Conservation (phyloP, 805 yeast species). For the Candida pseudoglaebosa region DNA sequence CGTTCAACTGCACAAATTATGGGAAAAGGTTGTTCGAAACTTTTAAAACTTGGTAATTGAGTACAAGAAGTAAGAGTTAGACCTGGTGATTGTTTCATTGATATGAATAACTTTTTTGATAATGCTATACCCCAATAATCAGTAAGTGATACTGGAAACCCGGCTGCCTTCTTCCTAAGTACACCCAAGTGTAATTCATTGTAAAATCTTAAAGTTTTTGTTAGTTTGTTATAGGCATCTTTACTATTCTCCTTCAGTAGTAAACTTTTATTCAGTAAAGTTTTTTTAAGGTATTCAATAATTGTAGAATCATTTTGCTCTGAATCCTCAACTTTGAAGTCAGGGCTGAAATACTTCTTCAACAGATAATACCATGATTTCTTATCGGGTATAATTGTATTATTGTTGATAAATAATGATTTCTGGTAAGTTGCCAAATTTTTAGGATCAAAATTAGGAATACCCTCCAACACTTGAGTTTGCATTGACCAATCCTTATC, state of each 20-base stretch:
- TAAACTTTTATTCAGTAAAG: background rate
- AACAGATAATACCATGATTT: background rate
- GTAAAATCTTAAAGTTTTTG: constrained; percentile 42
- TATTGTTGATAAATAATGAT: too few species aligned
- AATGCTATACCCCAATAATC: constrained; percentile 70
- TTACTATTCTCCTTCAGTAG: background rate
- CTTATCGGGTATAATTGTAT: background rate
- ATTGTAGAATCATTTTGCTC: background rate
- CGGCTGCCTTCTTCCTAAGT: constrained; percentile 46
- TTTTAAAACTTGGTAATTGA: constrained; percentile 31
- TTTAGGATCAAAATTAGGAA: constrained; percentile 47
- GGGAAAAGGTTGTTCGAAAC: constrained; percentile 46
- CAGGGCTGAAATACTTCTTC: background rate
- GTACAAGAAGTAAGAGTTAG: constrained; percentile 38
- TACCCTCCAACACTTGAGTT: constrained; percentile 51
- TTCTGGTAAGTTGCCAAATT: background rate
- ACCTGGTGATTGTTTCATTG: constrained; percentile 28
- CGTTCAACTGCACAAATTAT: constrained; percentile 40
- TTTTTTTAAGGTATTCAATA: constrained; percentile 10
- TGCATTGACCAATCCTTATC: constrained; percentile 38
- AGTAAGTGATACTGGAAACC: constrained; percentile 55
- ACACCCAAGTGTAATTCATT: constrained; percentile 52
- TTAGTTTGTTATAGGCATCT: constrained; percentile 2
- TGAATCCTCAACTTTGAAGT: background rate
- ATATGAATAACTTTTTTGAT: constrained; percentile 42